Evolutionary conservation across 2,329 filamentous ascomycete genomes (phyloP), one percentile per base, ranked within the genome.

Genomic region (Scedosporium apiospermum): DNA sequence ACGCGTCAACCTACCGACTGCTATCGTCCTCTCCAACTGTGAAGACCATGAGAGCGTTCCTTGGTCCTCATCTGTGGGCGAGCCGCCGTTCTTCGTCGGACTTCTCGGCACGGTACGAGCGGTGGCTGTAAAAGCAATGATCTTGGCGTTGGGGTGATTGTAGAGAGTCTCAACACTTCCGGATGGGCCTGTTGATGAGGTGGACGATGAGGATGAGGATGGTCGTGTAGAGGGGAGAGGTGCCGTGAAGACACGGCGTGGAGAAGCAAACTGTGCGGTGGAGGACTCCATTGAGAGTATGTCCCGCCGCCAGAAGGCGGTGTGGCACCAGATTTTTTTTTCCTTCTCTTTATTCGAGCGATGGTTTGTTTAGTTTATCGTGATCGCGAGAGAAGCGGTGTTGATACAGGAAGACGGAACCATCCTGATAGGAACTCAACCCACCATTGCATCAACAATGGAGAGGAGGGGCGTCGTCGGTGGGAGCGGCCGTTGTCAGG

Each of bases 1-100:
- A 26, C 5, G 38, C 41, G 16, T 18, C 42, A 5, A 69, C 82
- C 65, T 77, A 90, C 88, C 88, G 64, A 90, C 83, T 64, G 92
- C 91, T 66, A 96, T 87, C 0, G 90, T 93, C 69, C 88, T 84
- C 73, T 96, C 91, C 1, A 89, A 84, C n/a, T 85, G 81, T 2
- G 89, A 89, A 58, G 82, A 82, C 87, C 89, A 93, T 61, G 88
- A 81, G 59, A 95, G 77, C 0, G 86, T 86, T 65, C 65, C 65
- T 27, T 63, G 62, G 34, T 83, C 72, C 64, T 83, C 73, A 68
- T 82, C 71, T 62, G 74, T 66, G 63, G 75, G 65, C 64, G 68
- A 57, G 61, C 66, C 44, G 63, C 68, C 67, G 64, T 72, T 55
- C 64, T 72, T 55, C 64, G 74, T 68, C 59, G 74, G 69, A 66